These are phyloP conservation scores for Rhodotorula sp. DNA, from an alignment of 1,284 basidiomycete species.

Conservation along the genomic window DNA sequence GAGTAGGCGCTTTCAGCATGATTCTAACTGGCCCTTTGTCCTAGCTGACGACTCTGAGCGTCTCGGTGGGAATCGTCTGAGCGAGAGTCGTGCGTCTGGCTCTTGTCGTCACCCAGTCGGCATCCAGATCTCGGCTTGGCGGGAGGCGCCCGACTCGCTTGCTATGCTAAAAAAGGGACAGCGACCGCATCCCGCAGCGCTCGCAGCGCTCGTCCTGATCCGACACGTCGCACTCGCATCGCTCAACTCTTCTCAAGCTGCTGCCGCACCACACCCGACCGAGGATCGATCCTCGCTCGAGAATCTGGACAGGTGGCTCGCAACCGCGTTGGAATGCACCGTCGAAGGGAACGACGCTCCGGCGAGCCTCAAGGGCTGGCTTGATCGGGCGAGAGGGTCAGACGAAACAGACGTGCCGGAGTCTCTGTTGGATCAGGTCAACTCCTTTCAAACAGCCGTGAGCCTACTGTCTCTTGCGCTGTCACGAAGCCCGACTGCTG, in stretches of 20 bases:
- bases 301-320: constrained; percentile 14
- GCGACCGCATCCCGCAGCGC: not conserved
- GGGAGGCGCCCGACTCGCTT: too few species aligned
- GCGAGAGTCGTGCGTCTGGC: too few species aligned
- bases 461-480: not conserved
- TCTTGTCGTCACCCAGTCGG: too few species aligned
- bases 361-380: not conserved
- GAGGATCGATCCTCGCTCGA: not conserved
- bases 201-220: constrained; percentile 20
- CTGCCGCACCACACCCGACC: not conserved
- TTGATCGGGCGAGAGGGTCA: not conserved
- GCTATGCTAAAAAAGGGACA: not conserved
- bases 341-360: not conserved
- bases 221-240: not conserved
- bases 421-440: not conserved
- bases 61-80: too few species aligned
- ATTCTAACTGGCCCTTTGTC: too few species aligned
- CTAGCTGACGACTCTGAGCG: not conserved
- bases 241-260: not conserved
- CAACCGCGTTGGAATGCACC: constrained; percentile 5
- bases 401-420: not conserved
- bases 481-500: not conserved
- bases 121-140: too few species aligned
- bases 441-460: not conserved
- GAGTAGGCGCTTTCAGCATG: not conserved